phyloP scores from a whole-genome alignment of 2,329 filamentous ascomycete genomes.

The Neofusicoccum ribis region DNA sequence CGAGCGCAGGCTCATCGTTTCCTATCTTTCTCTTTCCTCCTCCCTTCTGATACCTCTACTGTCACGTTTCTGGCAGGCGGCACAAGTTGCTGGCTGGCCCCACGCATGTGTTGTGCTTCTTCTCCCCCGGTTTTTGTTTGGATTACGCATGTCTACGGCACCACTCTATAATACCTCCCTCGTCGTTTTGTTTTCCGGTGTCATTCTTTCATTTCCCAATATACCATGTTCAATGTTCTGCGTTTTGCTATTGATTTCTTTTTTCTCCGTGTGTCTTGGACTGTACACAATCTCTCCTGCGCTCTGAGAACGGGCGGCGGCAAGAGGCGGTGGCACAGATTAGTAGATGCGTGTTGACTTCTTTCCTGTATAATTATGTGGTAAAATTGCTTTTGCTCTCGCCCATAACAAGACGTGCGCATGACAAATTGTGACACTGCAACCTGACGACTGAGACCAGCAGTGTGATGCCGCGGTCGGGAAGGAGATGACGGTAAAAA shows the following conservation, averaged over 20 bases:
- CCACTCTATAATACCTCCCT: conserved; percentile 19
- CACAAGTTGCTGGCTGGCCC: conserved; percentile 20
- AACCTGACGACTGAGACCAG: background rate
- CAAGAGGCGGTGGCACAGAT: background rate
- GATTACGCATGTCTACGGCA: conserved; percentile 13
- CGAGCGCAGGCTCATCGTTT: conserved; percentile 18
- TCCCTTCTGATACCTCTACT: conserved; percentile 15
- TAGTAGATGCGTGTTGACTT: conserved; percentile 1
- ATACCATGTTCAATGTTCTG: conserved; percentile 19
- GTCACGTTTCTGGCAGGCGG: conserved; percentile 13
- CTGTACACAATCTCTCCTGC: background rate
- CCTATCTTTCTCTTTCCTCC: conserved; percentile 8
- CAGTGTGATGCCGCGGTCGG: background rate
- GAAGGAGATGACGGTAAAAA: background rate
- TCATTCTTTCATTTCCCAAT: conserved; percentile 19
- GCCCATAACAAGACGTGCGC: background rate
- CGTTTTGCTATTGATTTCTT: background rate
- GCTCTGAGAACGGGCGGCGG: conserved; percentile 1
- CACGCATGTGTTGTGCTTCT: conserved; percentile 19
- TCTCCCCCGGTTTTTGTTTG: conserved; percentile 17
- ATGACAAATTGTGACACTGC: background rate
- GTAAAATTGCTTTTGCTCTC: conserved; percentile 18
- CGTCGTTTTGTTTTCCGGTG: conserved; percentile 16
- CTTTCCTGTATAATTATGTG: conserved; percentile 16
- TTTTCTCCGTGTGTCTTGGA: background rate